A percentile compares a stretch with the other conserved stretches of the same genome.
Conservation (phyloP, 225 moss, liverwort and hornwort species). For the Anthoceros angustus region DNA sequence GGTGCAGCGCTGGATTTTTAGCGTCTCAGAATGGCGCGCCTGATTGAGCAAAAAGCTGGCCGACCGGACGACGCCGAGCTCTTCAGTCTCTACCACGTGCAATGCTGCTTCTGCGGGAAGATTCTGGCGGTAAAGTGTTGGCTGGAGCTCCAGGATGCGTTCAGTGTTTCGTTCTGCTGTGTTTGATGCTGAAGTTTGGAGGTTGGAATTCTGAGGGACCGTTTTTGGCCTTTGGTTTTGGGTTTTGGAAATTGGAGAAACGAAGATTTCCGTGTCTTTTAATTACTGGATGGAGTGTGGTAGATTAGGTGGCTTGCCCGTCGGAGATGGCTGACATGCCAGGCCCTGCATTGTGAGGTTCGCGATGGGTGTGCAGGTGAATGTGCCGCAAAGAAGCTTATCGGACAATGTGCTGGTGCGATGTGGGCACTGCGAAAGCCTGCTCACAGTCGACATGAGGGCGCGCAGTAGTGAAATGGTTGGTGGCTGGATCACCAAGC, state of each 20-base stretch:
- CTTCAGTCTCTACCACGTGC: not conserved
- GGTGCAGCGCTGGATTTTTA: not conserved
- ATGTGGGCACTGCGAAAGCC: not conserved
- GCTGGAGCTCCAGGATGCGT: not conserved
- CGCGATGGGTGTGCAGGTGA: not conserved
- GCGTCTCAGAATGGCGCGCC: not conserved
- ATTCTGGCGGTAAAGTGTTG: constrained; percentile 1
- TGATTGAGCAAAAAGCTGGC: not conserved
- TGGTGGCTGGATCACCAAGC: too few species aligned
- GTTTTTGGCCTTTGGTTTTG: too few species aligned
- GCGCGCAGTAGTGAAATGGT: too few species aligned
- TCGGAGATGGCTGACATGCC: not conserved
- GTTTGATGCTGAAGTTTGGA: too few species aligned
- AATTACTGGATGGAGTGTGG: too few species aligned
- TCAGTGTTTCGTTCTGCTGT: too few species aligned
- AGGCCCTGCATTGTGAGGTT: not conserved
- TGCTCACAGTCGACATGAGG: constrained; percentile 2
- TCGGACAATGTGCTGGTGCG: not conserved
- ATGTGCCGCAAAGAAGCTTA: not conserved
- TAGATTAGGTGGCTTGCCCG: too few species aligned
- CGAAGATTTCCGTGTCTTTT: too few species aligned
- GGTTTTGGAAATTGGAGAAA: too few species aligned
- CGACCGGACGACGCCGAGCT: not conserved
- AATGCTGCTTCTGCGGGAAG: not conserved
- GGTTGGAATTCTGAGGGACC: too few species aligned